Evolutionary conservation across 495 filamentous ascomycete genomes (phyloP).

Genomic region (Talaromyces proteolyticus): DNA sequence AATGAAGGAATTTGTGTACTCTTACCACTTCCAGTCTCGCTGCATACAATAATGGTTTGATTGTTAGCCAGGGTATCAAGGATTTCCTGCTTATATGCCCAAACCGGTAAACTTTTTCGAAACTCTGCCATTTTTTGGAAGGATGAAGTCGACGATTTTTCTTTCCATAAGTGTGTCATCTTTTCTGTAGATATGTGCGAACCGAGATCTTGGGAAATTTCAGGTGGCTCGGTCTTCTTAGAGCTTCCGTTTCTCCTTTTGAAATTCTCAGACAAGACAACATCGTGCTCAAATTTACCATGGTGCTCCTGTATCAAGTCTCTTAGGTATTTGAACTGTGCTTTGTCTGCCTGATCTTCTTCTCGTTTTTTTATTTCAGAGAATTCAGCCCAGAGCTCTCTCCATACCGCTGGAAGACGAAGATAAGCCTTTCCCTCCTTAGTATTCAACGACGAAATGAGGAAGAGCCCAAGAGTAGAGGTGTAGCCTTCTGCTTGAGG

Average conservation of each 20-base stretch:
- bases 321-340: constrained; percentile 46
- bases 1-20: constrained; percentile 94
- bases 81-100: constrained; percentile 72
- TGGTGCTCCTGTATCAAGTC: constrained; percentile 38
- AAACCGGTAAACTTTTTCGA: constrained; percentile 80
- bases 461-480: constrained; percentile 74
- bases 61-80: constrained; percentile 65
- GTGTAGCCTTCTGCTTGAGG: constrained; percentile 84
- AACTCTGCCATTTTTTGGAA: constrained; percentile 45
- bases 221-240: constrained; percentile 34
- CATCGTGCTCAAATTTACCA: constrained; percentile 55
- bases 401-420: constrained; percentile 71
- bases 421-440: constrained; percentile 85
- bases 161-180: constrained; percentile 61
- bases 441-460: constrained; percentile 63
- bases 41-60: constrained; percentile 85
- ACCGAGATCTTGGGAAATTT: constrained; percentile 27
- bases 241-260: constrained; percentile 52
- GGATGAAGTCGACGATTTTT: constrained; percentile 54
- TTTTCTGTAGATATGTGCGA: constrained; percentile 41
- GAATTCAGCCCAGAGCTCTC: constrained; percentile 81
- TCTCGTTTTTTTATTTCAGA: constrained; percentile 61
- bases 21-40: constrained; percentile 95
- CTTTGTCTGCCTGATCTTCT: constrained; percentile 62
- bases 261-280: constrained; percentile 66